Conservation (phyloP, 768 basidiomycete genomes). For the Tricholoma flavovirens region DNA sequence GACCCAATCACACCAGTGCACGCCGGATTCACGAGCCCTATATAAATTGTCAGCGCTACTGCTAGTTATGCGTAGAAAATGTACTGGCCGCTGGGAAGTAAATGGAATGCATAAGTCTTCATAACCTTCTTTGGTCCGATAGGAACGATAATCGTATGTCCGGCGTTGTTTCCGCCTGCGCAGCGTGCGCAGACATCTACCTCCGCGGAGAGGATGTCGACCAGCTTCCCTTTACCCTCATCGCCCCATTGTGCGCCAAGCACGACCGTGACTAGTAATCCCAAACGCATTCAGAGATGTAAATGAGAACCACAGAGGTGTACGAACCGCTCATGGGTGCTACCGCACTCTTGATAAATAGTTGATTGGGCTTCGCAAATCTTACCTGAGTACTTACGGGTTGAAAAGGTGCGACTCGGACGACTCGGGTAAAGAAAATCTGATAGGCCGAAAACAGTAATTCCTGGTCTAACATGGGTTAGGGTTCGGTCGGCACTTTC, state of each 20-base stretch:
- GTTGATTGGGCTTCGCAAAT: neutral
- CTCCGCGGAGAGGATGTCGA: slow-evolving; percentile 89
- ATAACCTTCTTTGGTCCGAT: slow-evolving; percentile 60
- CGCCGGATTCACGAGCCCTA: slow-evolving; percentile 80
- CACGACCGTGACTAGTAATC: slow-evolving; percentile 57
- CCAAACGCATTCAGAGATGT: neutral
- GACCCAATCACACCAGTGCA: slow-evolving; percentile 87
- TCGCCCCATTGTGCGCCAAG: slow-evolving; percentile 91
- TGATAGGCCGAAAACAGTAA: neutral
- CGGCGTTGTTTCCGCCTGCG: slow-evolving; percentile 98
- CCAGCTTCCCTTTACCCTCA: slow-evolving; percentile 93
- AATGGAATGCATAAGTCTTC: slow-evolving; percentile 92
- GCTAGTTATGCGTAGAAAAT: neutral
- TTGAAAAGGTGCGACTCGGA: neutral
- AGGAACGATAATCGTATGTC: slow-evolving; percentile 93
- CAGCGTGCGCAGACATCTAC: slow-evolving; percentile 92
- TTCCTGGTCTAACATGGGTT: too few species aligned
- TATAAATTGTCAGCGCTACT: neutral
- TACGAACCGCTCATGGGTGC: slow-evolving; percentile 6
- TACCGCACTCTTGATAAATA: neutral
- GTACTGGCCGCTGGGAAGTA: slow-evolving; percentile 78
- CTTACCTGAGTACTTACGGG: neutral
- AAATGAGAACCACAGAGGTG: neutral
- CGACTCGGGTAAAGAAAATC: too few species aligned
- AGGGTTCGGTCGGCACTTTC: neutral